Evolutionary conservation across 768 basidiomycete genomes (phyloP), one percentile per base, ranked within the genome.

Genomic region (Boletus rufocinnamomeus): DNA sequence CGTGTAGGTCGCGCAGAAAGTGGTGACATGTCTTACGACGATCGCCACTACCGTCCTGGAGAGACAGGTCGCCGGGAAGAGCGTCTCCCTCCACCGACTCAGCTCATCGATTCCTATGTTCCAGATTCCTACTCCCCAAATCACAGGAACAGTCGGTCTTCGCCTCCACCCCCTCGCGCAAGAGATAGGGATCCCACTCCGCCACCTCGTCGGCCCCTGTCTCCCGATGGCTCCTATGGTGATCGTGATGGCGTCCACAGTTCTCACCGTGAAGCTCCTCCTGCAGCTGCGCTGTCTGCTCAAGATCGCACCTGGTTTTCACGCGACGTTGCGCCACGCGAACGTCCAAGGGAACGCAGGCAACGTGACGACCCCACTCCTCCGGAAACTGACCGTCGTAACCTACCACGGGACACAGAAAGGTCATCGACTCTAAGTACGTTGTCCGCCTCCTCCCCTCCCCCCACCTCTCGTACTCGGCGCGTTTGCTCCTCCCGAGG

Each of bases 41-140:
- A 88, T 68, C 81, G 87, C 30, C 84, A 87, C 69, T 88, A 89
- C 69, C 82, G 85, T 49, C 85, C 86, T 35, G 76, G 69, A 45
- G 72, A 73, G 37, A 46, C 63, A 13, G 48, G 37, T 58, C 66
- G 72, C 3, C 62, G 72, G 23, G 73, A 73, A 35, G 72, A 74
- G 53, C 68, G 68, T 45, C 57, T 63, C 6, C 34, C 23, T 48
- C 34, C 56, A 3, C 52, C 74, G 1, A 38, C 66, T 57, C 66
- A 72, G 47, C 61, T 52, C 53, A 57, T 57, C 35, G 65, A 71
- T 56, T 61, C 69, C 53, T 72, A 72, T 34, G 48, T 68, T 53
- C 67, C 69, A 64, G 73, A 70, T 57, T 52, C 66, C 2, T 68
- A 71, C 34, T 61, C 71, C 58, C 60, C 72, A 23, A 35, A 59